Percentiles rank a stretch among this genome's conserved stretches.
Evolutionary conservation across 1,284 basidiomycete genomes (phyloP).

Genomic region (Phylloboletellus chloephorus): DNA sequence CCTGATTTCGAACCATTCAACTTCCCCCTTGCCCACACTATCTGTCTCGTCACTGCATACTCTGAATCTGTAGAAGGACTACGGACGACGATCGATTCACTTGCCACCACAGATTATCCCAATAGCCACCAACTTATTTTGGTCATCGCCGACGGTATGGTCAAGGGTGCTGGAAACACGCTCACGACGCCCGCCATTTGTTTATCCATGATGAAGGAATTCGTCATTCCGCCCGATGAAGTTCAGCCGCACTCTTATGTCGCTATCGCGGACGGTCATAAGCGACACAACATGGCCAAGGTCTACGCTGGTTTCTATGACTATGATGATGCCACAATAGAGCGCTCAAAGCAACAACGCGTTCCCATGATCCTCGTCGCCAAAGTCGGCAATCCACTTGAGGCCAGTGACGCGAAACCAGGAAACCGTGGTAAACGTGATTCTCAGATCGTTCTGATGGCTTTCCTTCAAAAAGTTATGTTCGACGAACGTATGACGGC

Average conservation of each 20-base stretch:
- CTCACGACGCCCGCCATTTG: slow-evolving; percentile 93
- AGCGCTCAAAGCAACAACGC: slow-evolving; percentile 92
- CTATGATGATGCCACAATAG: slow-evolving; percentile 90
- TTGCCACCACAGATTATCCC: slow-evolving; percentile 97
- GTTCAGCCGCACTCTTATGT: slow-evolving; percentile 96
- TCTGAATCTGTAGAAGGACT: slow-evolving; percentile 97
- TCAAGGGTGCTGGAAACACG: slow-evolving; percentile 88
- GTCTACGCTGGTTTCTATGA: slow-evolving; percentile 97
- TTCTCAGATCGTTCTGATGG: slow-evolving; percentile 96
- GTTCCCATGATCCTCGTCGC: slow-evolving; percentile 94
- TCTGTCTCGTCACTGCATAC: slow-evolving; percentile 97
- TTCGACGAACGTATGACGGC: slow-evolving; percentile 99
- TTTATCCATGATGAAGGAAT: slow-evolving; percentile 96
- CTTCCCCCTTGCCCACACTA: slow-evolving; percentile 91
- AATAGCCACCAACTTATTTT: slow-evolving; percentile 97
- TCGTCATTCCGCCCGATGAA: slow-evolving; percentile 77
- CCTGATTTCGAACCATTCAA: slow-evolving; percentile 93
- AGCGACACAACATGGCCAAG: slow-evolving; percentile 99
- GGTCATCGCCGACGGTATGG: slow-evolving; percentile 97
- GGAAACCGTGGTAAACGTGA: slow-evolving; percentile 99
- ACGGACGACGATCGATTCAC: slow-evolving; percentile 93
- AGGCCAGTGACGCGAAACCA: slow-evolving; percentile 85
- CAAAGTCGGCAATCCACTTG: slow-evolving; percentile 89
- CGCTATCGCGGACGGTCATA: slow-evolving; percentile 98
- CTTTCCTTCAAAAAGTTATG: slow-evolving; percentile 97